Evolutionary conservation across 805 yeast genomes (phyloP), one percentile per base, ranked within the genome.

Genomic region (Kluyveromyces aestuarii): DNA sequence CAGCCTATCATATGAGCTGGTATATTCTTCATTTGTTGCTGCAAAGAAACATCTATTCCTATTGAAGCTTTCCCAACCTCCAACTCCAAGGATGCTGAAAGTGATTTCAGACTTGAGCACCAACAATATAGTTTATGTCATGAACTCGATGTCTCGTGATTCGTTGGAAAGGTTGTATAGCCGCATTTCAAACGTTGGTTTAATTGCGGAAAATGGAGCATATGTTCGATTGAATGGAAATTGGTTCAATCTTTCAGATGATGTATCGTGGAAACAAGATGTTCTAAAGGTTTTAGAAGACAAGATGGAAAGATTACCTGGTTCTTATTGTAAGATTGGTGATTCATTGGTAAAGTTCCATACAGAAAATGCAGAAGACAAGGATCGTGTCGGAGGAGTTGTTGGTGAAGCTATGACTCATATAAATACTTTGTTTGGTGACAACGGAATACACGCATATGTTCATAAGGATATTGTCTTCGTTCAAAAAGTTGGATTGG

Each of bases 181-280:
- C 17, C 75, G 87, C 55, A 74, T 80, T 4, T 79, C 84, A 1
- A 78, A 79, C 39, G 59, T 90, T 30, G 97, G 97, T 0, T 70
- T 91, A 46, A 81, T 91, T 53, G 95, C 96, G 1, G 98, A 90
- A 64, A 82, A 84, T 60, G 98, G 98, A 37, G 95, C 88, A 0
- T 87, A 77, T 58, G 73, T 91, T 35, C 81, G 77, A 61, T 58
- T 79, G 17, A 74, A 77, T 18, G 58, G 62, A 54, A 66, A 71
- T 11, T 87, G 95, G 95, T 66, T 76, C 44, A 73, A 84, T 1
- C 71, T 84, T 19, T 78, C 80, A 30, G 77, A 79, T 49, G 79
- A 78, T 51, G 76, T 72, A 30, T 70, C 72, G 47, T 66, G 74
- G 53, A 69, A 69, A 17, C 52, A 44, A 27, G 67, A 66, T 44